A percentile compares a stretch with the other conserved stretches of the same genome.
These are phyloP conservation scores for Candida odintsovae DNA, from an alignment of 805 yeast genomes.

Conservation along the genomic window DNA sequence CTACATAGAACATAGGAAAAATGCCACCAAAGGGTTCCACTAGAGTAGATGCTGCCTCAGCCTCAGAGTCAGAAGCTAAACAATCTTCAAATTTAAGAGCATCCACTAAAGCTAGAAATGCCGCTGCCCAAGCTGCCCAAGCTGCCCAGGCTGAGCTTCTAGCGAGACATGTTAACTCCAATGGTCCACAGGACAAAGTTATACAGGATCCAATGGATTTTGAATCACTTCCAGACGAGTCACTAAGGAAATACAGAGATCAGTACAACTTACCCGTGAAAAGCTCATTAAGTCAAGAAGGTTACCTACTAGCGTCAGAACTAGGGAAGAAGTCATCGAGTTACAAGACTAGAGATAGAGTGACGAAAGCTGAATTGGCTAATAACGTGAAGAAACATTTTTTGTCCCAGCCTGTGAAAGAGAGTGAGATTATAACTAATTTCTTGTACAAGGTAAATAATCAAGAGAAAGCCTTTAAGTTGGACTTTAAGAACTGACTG, in stretches of 20 bases:
- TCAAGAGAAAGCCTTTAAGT: slow-evolving; percentile 43
- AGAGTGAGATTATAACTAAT: slow-evolving; percentile 81
- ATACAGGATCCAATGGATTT: slow-evolving; percentile 63
- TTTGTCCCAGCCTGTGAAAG: slow-evolving; percentile 52
- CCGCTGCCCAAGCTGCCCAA: slow-evolving; percentile 38
- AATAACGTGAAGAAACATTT: slow-evolving; percentile 65
- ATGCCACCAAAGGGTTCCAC: slow-evolving; percentile 1
- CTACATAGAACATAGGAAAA: not conserved
- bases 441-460: slow-evolving; percentile 82
- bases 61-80: slow-evolving; percentile 19
- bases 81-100: slow-evolving; percentile 29
- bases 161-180: slow-evolving; percentile 64
- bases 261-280: slow-evolving; percentile 52
- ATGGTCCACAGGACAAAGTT: slow-evolving; percentile 59
- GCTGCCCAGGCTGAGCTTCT: slow-evolving; percentile 67
- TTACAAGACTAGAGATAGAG: slow-evolving; percentile 35
- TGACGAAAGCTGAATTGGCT: slow-evolving; percentile 57
- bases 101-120: slow-evolving; percentile 53
- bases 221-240: slow-evolving; percentile 49
- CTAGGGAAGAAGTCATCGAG: slow-evolving; percentile 65
- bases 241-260: slow-evolving; percentile 65
- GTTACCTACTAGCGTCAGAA: slow-evolving; percentile 62
- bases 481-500: slow-evolving; percentile 26
- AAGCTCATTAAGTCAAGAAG: slow-evolving; percentile 59
- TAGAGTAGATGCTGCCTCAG: slow-evolving; percentile 14